Evolutionary conservation across 2,329 filamentous ascomycete species (phyloP).

Genomic region (Microdochium nivale): DNA sequence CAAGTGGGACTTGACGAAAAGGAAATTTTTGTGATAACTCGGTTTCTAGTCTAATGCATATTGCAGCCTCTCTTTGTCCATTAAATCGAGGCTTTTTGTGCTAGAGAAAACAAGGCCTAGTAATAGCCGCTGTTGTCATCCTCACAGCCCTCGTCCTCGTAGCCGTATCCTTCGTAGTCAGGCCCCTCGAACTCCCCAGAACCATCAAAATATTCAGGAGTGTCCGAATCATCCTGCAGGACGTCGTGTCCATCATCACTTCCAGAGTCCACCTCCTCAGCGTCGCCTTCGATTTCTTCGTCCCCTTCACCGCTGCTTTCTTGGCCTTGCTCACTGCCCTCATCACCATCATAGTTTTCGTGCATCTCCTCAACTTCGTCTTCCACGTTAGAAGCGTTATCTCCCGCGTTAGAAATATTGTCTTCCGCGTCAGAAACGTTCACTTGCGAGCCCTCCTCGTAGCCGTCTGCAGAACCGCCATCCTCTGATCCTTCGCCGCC

Average conservation of each 20-base stretch:
- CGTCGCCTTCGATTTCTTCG: background rate
- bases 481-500: background rate
- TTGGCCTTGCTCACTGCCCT: no score
- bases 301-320: background rate
- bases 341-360: no score
- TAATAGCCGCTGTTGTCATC: background rate
- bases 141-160: background rate
- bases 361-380: no score
- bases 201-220: background rate
- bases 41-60: no score
- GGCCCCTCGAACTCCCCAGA: background rate
- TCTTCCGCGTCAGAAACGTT: no score
- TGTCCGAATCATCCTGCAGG: background rate
- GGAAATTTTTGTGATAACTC: no score
- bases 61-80: background rate
- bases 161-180: background rate
- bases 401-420: no score
- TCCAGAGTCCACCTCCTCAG: background rate
- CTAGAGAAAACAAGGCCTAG: background rate
- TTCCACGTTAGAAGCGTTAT: no score
- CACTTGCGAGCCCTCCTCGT: no score
- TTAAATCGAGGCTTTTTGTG: background rate
- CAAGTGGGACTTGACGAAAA: no score
- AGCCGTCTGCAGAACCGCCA: no score
- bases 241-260: background rate